phyloP scores from a whole-genome alignment of 768 basidiomycete genomes.

The Pleurotus ostreatus region DNA sequence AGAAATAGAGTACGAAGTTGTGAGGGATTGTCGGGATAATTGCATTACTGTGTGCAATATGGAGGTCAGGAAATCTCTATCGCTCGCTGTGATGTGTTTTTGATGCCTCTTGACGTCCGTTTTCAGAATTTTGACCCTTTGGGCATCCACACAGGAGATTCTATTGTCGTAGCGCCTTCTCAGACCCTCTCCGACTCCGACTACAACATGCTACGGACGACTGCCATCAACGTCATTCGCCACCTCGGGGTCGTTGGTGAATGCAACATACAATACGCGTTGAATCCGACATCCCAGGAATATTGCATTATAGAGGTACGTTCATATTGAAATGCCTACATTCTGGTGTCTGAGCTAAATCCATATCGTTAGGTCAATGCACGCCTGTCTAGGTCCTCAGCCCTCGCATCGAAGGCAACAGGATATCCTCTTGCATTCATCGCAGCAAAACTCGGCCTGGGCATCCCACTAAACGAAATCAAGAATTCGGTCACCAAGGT shows the following conservation, averaged over 20 bases:
- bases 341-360: background rate
- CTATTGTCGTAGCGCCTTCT: slow-evolving; percentile 96
- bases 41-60: slow-evolving; percentile 99
- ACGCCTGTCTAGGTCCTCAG: slow-evolving; percentile 96
- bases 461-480: slow-evolving; percentile 96
- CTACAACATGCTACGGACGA: slow-evolving; percentile 98
- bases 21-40: slow-evolving; percentile 95
- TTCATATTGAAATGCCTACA: background rate
- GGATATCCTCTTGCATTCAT: slow-evolving; percentile 98
- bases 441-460: slow-evolving; percentile 95
- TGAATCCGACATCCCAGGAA: slow-evolving; percentile 91
- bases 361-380: slow-evolving; percentile 67
- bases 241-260: slow-evolving; percentile 97
- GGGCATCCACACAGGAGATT: slow-evolving; percentile 98
- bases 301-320: slow-evolving; percentile 96
- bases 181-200: slow-evolving; percentile 99
- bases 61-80: slow-evolving; percentile 67
- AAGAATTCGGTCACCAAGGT: slow-evolving; percentile 96
- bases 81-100: background rate
- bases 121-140: slow-evolving; percentile 95
- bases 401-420: slow-evolving; percentile 96
- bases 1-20: slow-evolving; percentile 99
- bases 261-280: slow-evolving; percentile 98
- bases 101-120: background rate
- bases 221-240: slow-evolving; percentile 97